These are phyloP conservation scores for Diaporthe longicolla DNA, from an alignment of 2,329 filamentous ascomycete species.

Conservation along the genomic window DNA sequence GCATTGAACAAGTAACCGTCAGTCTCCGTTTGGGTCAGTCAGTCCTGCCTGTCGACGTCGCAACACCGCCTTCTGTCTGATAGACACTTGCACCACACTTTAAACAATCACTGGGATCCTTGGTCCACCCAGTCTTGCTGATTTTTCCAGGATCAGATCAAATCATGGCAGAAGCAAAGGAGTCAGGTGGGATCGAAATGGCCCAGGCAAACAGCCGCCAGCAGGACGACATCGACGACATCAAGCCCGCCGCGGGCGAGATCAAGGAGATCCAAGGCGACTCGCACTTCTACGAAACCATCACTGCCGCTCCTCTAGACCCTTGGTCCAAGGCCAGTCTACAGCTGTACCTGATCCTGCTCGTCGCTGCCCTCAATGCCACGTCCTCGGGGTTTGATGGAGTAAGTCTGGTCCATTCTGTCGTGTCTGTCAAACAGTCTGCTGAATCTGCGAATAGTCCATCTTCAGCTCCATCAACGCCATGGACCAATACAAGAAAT, in stretches of 20 bases:
- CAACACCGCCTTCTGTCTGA: background rate
- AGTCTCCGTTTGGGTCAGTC: background rate
- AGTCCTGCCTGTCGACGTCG: no score
- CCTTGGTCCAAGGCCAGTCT: slow-evolving; percentile 54
- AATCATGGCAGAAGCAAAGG: background rate
- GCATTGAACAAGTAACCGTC: background rate
- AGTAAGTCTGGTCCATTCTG: slow-evolving; percentile 46
- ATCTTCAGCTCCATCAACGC: slow-evolving; percentile 53
- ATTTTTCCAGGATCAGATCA: background rate
- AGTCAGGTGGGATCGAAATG: background rate
- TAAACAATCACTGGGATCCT: background rate
- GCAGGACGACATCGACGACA: slow-evolving; percentile 25
- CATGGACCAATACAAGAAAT: slow-evolving; percentile 48
- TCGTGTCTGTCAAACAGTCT: no score
- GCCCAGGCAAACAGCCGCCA: slow-evolving; percentile 6
- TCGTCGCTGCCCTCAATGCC: slow-evolving; percentile 55
- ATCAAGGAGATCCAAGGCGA: slow-evolving; percentile 50
- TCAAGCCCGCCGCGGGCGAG: slow-evolving; percentile 44
- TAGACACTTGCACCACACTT: no score
- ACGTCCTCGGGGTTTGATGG: slow-evolving; percentile 57
- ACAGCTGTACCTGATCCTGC: slow-evolving; percentile 54
- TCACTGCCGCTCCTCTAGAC: slow-evolving; percentile 49
- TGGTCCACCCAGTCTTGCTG: background rate
- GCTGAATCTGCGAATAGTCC: slow-evolving; percentile 41
- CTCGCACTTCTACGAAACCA: slow-evolving; percentile 48